Evolutionary conservation across 805 yeast genomes (phyloP).

Genomic region (Martiniozyma abietophila): DNA sequence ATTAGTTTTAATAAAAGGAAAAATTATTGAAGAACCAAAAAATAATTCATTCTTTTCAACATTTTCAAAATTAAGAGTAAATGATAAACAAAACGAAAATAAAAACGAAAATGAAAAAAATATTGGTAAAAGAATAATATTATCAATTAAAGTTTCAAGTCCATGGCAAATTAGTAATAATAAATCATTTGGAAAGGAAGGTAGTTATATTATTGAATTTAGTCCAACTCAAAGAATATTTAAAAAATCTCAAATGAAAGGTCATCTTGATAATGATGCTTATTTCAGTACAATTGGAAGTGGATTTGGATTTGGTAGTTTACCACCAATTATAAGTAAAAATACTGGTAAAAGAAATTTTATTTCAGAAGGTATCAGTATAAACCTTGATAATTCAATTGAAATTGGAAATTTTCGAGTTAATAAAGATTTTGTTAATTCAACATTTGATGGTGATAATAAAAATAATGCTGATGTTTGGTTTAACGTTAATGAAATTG

Average conservation of each 20-base stretch:
- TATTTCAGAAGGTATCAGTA: constrained; percentile 39
- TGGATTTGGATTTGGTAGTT: constrained; percentile 76
- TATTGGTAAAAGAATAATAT: constrained; percentile 12
- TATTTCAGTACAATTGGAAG: constrained; percentile 69
- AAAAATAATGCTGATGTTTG: constrained; percentile 46
- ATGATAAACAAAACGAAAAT: constrained; percentile 32
- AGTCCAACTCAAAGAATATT: constrained; percentile 56
- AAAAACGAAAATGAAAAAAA: neutral
- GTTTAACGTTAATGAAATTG: constrained; percentile 63
- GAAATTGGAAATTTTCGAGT: constrained; percentile 79
- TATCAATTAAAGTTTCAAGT: constrained; percentile 7
- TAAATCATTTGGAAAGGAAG: constrained; percentile 57
- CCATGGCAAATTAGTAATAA: constrained; percentile 79
- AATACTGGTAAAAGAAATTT: constrained; percentile 27
- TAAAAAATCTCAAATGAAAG: constrained; percentile 12
- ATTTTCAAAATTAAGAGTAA: constrained; percentile 35
- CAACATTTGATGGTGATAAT: constrained; percentile 24
- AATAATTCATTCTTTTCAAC: too few species aligned
- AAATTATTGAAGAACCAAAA: too few species aligned
- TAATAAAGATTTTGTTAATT: constrained; percentile 44
- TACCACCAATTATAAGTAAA: constrained; percentile 49
- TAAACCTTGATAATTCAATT: constrained; percentile 67
- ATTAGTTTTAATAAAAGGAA: constrained; percentile 60
- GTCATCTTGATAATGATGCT: too few species aligned
- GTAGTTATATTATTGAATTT: constrained; percentile 53